Base-by-base conservation (phyloP, 1,284 basidiomycete species). In the Coniophora puteana region DNA sequence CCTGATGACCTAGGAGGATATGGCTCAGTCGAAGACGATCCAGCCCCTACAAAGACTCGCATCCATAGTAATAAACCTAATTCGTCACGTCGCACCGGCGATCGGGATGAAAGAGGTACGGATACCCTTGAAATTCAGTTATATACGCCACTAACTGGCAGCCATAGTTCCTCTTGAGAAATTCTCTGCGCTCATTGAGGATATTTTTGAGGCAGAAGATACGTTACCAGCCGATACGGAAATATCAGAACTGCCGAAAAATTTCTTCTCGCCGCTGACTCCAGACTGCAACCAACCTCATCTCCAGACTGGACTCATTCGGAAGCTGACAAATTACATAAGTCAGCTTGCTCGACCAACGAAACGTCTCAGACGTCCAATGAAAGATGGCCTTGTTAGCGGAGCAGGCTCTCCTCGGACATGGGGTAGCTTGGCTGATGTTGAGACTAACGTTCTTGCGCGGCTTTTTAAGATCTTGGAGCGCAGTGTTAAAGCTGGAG, bases 151-250 rank as follows among this genome's bases (percentile, higher is more conserved):
- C 29, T 34, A 18, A 35, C 47, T 46, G 43, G 40, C 42, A 34
- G 39, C 21, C 20, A 25, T 26, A 43, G 27, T 39, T 36, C 51
- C 86, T 0, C 63, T 90, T 7, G 81, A 90, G 54, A 93, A 88
- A 56, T 69, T 95, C 5, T 71, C 69, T 2, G 71, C 72, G 5
- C 59, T 85, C 14, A 67, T 94, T 1, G 90, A 94, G 46, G 90
- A 94, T 43, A 77, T 95, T 16, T 89, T 94, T 50, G 90, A 94
- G 57, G 89, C 91, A 0, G 88, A 94, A 55, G 93, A 95, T 55
- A 62, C 76, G 0, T 69, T 95, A 16, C 76, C 86, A 3, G 72
- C 83, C 1, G 82, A 88, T 44, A 66, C 77, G 1, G 72, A 78
- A 28, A 48, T 69, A 4, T 56, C 63, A 11, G 77, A 81, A 41